Evolutionary conservation across 208 protist species (phyloP), one percentile per base, ranked within the genome.

Genomic region (Trypanosoma vivax): DNA sequence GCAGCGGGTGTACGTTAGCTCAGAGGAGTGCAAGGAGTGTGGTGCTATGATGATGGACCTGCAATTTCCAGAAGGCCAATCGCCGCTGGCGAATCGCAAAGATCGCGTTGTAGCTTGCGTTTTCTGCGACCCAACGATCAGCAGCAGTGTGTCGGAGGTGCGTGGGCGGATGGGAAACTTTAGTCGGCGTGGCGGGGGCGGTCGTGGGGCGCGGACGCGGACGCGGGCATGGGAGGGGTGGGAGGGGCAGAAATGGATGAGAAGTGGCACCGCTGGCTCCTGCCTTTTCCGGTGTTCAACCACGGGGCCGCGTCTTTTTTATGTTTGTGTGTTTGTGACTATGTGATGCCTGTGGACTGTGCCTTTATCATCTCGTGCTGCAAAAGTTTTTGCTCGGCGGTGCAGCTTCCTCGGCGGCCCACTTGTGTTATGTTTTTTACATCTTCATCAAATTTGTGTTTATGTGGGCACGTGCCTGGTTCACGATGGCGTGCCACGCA

Each of bases 21-120:
- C 66, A 6, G 77, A 88, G 69, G 82, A 90, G 51, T 93, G 86
- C 54, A 27, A 27, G 1, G 81, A 90, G 5, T 93, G 86, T 51
- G 82, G 79, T 10, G 79, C 86, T 9, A 82, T 75, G 55, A 75
- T 69, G 54, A 38, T 93, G 23, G 73, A 90, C 38, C 43, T 93
- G 0, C 68, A 85, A 61, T 93, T 93, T 46, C 81, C 81, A 1
- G 82, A 88, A 46, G 80, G 83, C 11, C 86, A 93, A 63, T 83
- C 69, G 16, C 62, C 69, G n/a, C 68, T 93, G 37, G 69, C 82
- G 2, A 87, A 79, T 54, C 60, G 75, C 19, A 88, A 83, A 43
- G 80, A 93, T 37, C 72, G 70, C 43, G 69, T 88, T 55, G 74
- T 84, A 10, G 77, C 60, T 11, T 90, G 82, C 43, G 67, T 93